Conservation (phyloP, 208 protist species). For the Polymyxa betae region DNA sequence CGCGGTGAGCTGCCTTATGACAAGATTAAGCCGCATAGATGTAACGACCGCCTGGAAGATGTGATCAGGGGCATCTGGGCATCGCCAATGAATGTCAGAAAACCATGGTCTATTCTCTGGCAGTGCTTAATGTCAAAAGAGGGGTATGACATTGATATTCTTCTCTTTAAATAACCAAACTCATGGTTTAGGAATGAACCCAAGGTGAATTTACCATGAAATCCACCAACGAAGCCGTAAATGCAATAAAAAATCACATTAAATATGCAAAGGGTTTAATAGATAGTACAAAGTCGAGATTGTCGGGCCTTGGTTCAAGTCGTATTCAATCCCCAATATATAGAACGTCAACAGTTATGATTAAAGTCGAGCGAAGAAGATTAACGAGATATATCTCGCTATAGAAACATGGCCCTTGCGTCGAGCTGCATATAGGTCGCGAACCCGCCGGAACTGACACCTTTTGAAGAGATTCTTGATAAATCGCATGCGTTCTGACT, state of each 20-base stretch:
- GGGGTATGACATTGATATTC: neutral
- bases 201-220: neutral
- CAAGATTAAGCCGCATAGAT: neutral
- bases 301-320: neutral
- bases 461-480: conserved; percentile 27
- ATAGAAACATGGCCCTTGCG: conserved; percentile 35
- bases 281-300: neutral
- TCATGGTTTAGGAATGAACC: neutral
- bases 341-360: neutral
- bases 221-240: neutral
- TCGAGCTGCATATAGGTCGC: conserved; percentile 19
- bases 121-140: neutral
- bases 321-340: neutral
- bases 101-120: neutral
- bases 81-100: neutral
- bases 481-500: neutral
- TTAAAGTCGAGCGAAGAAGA: conserved; percentile 44
- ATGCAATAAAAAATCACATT: neutral
- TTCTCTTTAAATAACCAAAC: neutral
- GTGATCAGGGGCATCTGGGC: neutral
- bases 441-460: neutral
- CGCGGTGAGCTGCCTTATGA: neutral
- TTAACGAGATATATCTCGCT: neutral
- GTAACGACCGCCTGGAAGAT: conserved; percentile 44
- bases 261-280: neutral